A percentile compares a stretch with the other conserved stretches of the same genome.
Conservation (phyloP, 176 grass and related monocot species). For the Rhynchospora pubera region DNA sequence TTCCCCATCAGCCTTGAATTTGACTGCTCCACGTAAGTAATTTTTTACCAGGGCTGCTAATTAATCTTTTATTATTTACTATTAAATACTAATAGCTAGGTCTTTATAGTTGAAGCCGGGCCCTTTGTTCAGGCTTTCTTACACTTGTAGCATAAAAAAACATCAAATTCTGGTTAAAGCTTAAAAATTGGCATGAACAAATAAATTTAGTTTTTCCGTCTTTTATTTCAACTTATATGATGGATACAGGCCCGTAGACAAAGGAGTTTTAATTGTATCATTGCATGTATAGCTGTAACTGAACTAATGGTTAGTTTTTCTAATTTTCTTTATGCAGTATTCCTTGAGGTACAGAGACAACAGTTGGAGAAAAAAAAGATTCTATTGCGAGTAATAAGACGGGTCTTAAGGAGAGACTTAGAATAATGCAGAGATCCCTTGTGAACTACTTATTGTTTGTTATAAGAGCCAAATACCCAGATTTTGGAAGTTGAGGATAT, state of each 20-base stretch:
- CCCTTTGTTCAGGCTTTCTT: not conserved
- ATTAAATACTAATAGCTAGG: not conserved
- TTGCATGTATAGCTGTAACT: not conserved
- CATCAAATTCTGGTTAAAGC: not conserved
- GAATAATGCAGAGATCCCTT: not conserved
- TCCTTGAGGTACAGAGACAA: not conserved
- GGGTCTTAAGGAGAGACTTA: not conserved
- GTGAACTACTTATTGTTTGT: not conserved
- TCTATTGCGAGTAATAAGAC: not conserved
- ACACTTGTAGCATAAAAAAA: not conserved
- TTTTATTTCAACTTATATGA: not conserved
- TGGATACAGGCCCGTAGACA: not conserved
- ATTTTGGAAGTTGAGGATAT: not conserved
- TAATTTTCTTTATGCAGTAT: not conserved
- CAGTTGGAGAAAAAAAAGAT: not conserved
- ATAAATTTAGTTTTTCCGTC: not conserved
- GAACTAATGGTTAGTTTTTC: not conserved
- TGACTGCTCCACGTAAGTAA: slow-evolving; percentile 30
- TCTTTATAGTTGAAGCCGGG: not conserved
- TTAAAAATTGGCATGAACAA: not conserved
- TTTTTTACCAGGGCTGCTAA: not conserved
- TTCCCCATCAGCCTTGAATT: slow-evolving; percentile 25
- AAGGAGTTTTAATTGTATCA: not conserved
- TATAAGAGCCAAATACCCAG: not conserved
- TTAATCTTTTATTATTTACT: not conserved